A percentile compares a stretch with the other conserved stretches of the same genome.
Evolutionary conservation across 257 asterid species (phyloP).

Genomic region (Fraxinus pennsylvanica): DNA sequence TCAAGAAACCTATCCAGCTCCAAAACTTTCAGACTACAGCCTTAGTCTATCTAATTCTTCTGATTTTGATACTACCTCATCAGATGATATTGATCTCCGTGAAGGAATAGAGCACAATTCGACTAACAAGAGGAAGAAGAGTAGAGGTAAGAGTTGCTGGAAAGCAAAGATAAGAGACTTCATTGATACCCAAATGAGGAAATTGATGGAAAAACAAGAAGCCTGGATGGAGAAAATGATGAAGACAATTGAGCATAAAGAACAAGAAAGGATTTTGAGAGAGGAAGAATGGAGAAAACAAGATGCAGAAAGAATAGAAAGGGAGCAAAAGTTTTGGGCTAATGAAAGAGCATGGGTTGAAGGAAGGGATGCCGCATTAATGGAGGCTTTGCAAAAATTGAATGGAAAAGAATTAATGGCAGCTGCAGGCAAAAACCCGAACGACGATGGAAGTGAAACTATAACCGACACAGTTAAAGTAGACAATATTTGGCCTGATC

Average conservation of each 20-base stretch:
- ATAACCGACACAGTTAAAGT: conserved; percentile 24
- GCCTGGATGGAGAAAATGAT: conserved; percentile 83
- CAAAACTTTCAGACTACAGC: conserved; percentile 64
- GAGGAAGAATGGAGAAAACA: conserved; percentile 88
- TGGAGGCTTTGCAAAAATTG: conserved; percentile 61
- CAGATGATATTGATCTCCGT: conserved; percentile 45
- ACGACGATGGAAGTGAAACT: neutral
- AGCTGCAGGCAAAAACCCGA: conserved; percentile 26
- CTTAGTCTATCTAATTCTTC: conserved; percentile 75
- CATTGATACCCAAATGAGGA: conserved; percentile 73
- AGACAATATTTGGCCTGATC: conserved; percentile 51
- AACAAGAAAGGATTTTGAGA: conserved; percentile 62
- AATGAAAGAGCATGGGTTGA: conserved; percentile 82
- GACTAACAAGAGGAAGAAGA: conserved; percentile 41
- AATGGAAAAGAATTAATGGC: conserved; percentile 38
- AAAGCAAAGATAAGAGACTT: conserved; percentile 66
- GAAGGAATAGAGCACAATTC: conserved; percentile 23
- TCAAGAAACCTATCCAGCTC: conserved; percentile 42
- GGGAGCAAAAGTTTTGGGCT: conserved; percentile 83
- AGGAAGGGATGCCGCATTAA: conserved; percentile 64
- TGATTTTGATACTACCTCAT: conserved; percentile 52
- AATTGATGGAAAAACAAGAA: conserved; percentile 80
- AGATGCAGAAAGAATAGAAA: conserved; percentile 63
- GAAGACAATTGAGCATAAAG: conserved; percentile 73
- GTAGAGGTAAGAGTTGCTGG: conserved; percentile 53